These are phyloP conservation scores for Tothia fuscella DNA, from an alignment of 2,329 filamentous ascomycete genomes.

Conservation along the genomic window DNA sequence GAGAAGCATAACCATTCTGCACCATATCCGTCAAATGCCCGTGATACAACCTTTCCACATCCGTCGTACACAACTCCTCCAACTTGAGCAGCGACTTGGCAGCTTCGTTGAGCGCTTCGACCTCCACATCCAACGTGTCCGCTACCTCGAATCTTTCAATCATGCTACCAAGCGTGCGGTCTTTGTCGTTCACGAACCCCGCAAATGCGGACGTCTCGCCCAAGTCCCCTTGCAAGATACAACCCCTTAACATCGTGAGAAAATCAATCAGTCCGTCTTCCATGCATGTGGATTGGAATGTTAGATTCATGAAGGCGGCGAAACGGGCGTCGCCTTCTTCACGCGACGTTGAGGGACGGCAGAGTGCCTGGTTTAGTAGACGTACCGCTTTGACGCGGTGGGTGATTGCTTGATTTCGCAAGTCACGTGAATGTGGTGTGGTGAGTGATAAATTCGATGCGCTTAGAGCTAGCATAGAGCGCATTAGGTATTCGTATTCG, in stretches of 20 bases:
- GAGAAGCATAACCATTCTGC: conserved; percentile 20
- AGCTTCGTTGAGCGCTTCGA: conserved; percentile 21
- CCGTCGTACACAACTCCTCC: conserved; percentile 19
- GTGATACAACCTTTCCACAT: conserved; percentile 21
- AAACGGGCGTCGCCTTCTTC: conserved; percentile 26
- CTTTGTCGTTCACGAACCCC: neutral
- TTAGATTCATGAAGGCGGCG: conserved; percentile 24
- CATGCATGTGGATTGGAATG: conserved; percentile 27
- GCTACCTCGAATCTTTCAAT: conserved; percentile 17
- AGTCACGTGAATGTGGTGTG: conserved; percentile 35
- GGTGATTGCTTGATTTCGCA: conserved; percentile 46
- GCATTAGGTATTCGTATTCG: conserved; percentile 57
- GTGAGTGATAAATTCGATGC: conserved; percentile 50
- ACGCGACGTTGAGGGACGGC: conserved; percentile 21
- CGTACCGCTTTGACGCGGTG: conserved; percentile 56
- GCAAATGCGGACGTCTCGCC: neutral
- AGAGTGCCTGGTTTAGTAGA: conserved; percentile 26
- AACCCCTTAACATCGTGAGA: conserved; percentile 26
- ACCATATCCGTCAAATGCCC: conserved; percentile 18
- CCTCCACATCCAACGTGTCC: conserved; percentile 17
- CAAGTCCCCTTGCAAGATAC: conserved; percentile 20
- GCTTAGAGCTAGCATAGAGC: conserved; percentile 55
- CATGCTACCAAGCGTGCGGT: conserved; percentile 24
- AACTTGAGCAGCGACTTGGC: conserved; percentile 19
- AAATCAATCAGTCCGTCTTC: conserved; percentile 26